phyloP scores from a whole-genome alignment of 345 rosid species.

The Populus pruinosa region DNA sequence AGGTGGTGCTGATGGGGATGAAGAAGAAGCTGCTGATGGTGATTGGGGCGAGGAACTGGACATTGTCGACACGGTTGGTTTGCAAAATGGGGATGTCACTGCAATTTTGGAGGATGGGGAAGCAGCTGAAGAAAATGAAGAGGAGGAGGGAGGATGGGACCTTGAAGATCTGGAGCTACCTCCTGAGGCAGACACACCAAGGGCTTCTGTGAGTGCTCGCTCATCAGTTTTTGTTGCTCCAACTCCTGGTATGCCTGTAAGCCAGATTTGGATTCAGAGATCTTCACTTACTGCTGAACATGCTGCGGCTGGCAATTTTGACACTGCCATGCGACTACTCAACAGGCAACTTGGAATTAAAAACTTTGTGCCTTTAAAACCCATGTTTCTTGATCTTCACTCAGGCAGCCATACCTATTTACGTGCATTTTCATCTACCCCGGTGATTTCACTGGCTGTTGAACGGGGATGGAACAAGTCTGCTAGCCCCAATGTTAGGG shows the following conservation, averaged over 20 bases:
- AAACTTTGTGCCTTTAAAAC: slow-evolving; percentile 68
- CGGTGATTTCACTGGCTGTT: slow-evolving; percentile 73
- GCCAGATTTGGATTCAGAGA: slow-evolving; percentile 81
- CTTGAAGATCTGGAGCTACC: slow-evolving; percentile 92
- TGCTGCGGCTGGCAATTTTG: slow-evolving; percentile 87
- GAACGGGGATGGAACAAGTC: slow-evolving; percentile 85
- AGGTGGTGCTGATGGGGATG: slow-evolving; percentile 63
- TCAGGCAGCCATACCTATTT: slow-evolving; percentile 76
- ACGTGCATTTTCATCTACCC: slow-evolving; percentile 73
- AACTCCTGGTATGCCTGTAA: slow-evolving; percentile 80
- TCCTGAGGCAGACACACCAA: slow-evolving; percentile 78
- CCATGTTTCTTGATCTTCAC: slow-evolving; percentile 71
- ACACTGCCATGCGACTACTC: slow-evolving; percentile 87
- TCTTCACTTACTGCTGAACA: slow-evolving; percentile 95
- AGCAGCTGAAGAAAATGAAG: slow-evolving; percentile 53
- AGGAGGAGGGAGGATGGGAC: slow-evolving; percentile 87
- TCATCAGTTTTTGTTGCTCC: slow-evolving; percentile 79
- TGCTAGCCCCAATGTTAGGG: slow-evolving; percentile 75
- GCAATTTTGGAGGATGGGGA: slow-evolving; percentile 65
- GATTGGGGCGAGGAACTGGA: slow-evolving; percentile 91
- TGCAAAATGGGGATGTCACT: slow-evolving; percentile 56
- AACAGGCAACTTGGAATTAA: slow-evolving; percentile 84
- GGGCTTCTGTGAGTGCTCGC: slow-evolving; percentile 49
- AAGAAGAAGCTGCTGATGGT: slow-evolving; percentile 70
- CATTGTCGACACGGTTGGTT: slow-evolving; percentile 56